A percentile compares a stretch with the other conserved stretches of the same genome.
These are phyloP conservation scores for Paraurostyla sp. DNA, from an alignment of 73 alveolate species.

Conservation along the genomic window DNA sequence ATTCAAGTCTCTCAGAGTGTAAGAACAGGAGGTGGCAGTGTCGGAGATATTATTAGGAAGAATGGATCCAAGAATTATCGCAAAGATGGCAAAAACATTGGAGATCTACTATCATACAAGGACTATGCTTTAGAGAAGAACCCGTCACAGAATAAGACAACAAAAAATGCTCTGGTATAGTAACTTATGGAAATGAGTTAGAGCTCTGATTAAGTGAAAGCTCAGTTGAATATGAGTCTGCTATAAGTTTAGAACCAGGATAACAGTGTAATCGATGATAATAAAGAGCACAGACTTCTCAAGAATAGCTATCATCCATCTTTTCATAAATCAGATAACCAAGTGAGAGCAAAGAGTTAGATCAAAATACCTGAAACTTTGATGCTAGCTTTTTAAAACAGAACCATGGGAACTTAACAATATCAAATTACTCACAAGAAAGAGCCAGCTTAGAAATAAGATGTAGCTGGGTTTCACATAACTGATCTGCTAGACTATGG, in stretches of 20 bases:
- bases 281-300: conserved; percentile 2
- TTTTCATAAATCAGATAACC: background rate
- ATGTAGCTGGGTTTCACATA: conserved; percentile 35
- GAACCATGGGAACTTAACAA: background rate
- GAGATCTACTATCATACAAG: conserved; percentile 56
- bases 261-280: background rate
- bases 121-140: conserved; percentile 48
- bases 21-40: background rate
- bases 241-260: background rate
- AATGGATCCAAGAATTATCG: background rate
- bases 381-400: background rate
- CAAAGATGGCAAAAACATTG: conserved; percentile 64
- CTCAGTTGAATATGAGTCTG: background rate
- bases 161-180: background rate
- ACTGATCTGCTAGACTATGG: conserved; percentile 61
- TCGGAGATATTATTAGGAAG: background rate
- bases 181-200: conserved; percentile 4
- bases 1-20: background rate
- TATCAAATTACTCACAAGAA: background rate
- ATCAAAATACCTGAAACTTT: conserved; percentile 28
- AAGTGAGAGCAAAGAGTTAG: conserved; percentile 47
- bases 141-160: background rate
- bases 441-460: background rate
- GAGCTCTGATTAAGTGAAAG: conserved; percentile 35
- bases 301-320: conserved; percentile 59